These are phyloP conservation scores for Kwoniella pini DNA, from an alignment of 768 basidiomycete genomes.

Conservation along the genomic window DNA sequence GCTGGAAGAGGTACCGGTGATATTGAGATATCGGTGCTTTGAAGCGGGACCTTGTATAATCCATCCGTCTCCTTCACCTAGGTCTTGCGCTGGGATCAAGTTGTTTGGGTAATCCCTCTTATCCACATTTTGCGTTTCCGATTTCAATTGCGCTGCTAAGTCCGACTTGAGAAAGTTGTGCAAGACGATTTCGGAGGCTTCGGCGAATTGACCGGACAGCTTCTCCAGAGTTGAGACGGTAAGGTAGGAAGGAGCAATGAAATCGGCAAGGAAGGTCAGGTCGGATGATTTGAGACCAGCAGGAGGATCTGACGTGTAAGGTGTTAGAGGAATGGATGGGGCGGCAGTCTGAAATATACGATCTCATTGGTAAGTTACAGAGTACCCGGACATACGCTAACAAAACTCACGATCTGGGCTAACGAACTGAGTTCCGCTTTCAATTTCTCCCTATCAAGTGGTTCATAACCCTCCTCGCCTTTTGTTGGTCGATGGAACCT, in stretches of 20 bases:
- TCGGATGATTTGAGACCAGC: conserved; percentile 58
- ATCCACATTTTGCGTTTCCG: conserved; percentile 66
- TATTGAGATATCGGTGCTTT: conserved; percentile 86
- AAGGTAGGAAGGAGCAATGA: conserved; percentile 88
- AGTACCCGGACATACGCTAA: not conserved
- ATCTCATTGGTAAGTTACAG: not conserved
- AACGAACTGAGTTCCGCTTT: conserved; percentile 72
- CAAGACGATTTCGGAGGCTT: conserved; percentile 83
- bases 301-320: conserved; percentile 54
- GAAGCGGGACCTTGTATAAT: conserved; percentile 80
- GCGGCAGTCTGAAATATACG: conserved; percentile 38
- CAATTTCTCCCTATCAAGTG: conserved; percentile 55
- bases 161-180: conserved; percentile 76
- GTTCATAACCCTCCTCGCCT: conserved; percentile 83
- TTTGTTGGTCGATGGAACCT: conserved; percentile 84
- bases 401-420: conserved; percentile 79
- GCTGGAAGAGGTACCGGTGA: conserved; percentile 59
- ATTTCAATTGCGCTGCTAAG: conserved; percentile 69
- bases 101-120: conserved; percentile 60
- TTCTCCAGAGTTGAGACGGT: conserved; percentile 75
- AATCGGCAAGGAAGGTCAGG: conserved; percentile 73
- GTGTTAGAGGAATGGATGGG: conserved; percentile 54
- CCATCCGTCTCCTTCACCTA: conserved; percentile 68
- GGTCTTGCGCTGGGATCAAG: conserved; percentile 66
- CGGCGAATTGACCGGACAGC: conserved; percentile 75